Evolutionary conservation across 1,284 basidiomycete species (phyloP).

Genomic region (Ustilago hordei): DNA sequence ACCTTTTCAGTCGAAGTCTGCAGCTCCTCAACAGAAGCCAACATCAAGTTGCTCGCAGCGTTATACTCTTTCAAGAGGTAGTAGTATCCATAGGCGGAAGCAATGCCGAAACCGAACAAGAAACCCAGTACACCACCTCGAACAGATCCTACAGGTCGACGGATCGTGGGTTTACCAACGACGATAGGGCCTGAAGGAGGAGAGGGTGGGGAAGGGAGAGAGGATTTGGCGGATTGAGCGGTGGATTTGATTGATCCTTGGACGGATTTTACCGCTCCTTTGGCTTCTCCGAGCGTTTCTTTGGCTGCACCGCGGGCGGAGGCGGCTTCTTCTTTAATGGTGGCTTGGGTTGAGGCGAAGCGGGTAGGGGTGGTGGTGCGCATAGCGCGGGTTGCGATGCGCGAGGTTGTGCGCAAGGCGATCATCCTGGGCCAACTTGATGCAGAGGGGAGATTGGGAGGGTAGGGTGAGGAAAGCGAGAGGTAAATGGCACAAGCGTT

Average conservation of each 20-base stretch:
- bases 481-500: constrained; percentile 32
- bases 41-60: constrained; percentile 81
- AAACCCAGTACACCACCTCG: constrained; percentile 78
- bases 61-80: constrained; percentile 90
- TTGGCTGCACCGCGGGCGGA: constrained; percentile 23
- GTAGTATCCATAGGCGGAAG: constrained; percentile 82
- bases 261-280: constrained; percentile 27
- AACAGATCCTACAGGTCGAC: constrained; percentile 43
- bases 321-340: constrained; percentile 26
- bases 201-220: constrained; percentile 25
- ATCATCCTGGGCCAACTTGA: constrained; percentile 11
- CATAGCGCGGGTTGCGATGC: not conserved
- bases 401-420: constrained; percentile 20
- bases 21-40: constrained; percentile 86
- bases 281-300: constrained; percentile 25
- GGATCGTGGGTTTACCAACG: constrained; percentile 34
- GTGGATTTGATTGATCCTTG: constrained; percentile 25
- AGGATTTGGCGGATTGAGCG: constrained; percentile 25
- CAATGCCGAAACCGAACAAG: constrained; percentile 84
- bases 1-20: constrained; percentile 85
- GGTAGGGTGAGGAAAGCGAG: not conserved
- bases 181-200: constrained; percentile 39
- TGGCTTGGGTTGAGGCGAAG: constrained; percentile 25
- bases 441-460: not conserved
- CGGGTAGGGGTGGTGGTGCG: not conserved